Conservation (phyloP, 2,329 filamentous ascomycete genomes). For the Aspergillus luchuensis region DNA sequence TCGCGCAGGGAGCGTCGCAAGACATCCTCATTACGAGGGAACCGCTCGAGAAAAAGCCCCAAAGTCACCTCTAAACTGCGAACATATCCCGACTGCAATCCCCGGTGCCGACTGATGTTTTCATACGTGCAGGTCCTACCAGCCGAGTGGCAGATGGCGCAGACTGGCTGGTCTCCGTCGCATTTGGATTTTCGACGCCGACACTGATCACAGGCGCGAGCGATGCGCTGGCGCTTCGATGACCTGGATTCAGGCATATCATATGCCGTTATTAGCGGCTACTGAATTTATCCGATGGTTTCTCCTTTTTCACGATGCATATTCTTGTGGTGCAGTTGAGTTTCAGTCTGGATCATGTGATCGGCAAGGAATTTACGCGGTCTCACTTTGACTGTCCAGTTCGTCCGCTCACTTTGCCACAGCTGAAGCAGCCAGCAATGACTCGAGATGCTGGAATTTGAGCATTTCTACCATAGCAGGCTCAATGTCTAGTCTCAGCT, state of each 20-base stretch:
- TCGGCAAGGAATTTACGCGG: neutral
- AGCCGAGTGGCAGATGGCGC: conserved; percentile 58
- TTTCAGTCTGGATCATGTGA: neutral
- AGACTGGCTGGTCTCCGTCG: conserved; percentile 66
- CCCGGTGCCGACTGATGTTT: conserved; percentile 50
- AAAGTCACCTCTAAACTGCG: conserved; percentile 67
- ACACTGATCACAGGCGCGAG: conserved; percentile 62
- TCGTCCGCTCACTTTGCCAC: neutral
- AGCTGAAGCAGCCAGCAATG: too few relatives aligned
- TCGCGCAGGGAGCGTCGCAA: neutral
- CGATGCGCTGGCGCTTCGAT: conserved; percentile 33
- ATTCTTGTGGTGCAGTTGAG: neutral
- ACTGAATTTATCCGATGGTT: neutral
- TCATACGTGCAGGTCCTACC: conserved; percentile 23
- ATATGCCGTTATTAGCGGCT: neutral
- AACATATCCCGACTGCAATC: conserved; percentile 74
- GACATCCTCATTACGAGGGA: neutral
- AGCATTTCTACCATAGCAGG: too few relatives aligned
- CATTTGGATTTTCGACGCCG: conserved; percentile 70
- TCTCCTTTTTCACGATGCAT: too few relatives aligned
- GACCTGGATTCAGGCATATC: neutral
- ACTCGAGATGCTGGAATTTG: too few relatives aligned
- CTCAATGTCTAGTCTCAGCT: neutral
- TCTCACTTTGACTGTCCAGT: neutral
- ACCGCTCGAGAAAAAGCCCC: conserved; percentile 46